Evolutionary conservation across 2,329 filamentous ascomycete genomes (phyloP), one percentile per base, ranked within the genome.

Genomic region (Sclerotinia subarctica): DNA sequence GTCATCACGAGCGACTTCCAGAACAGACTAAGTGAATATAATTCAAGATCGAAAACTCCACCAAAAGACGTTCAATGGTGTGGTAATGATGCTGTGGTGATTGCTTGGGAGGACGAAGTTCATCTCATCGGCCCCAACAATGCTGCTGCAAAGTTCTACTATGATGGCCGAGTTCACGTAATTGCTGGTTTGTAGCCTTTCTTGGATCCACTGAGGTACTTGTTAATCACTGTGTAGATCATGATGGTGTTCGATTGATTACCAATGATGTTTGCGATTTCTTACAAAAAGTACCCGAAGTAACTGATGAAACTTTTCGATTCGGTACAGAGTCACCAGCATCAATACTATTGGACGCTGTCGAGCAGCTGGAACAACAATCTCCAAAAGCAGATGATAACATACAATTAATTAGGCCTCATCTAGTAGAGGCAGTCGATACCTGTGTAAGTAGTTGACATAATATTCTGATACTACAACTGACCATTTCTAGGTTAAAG

Each of bases 341-440:
- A 4, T 94, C 94, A 0, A 92, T 98, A n/a, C 82, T 99, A 2
- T 84, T 99, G 0, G 95, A 99, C 78, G 95, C 95, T 0, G 90
- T 96, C 2, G 91, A 93, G 66, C 90, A 97, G 74, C 84, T 99
- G 5, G 94, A 98, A 74, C 88, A 92, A 71, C 93, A 97, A 77
- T 98, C 94, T 0, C 94, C 95, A 1, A 98, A 97, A 79, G 95
- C 95, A 10, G 95, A 99, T 75, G 95, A 99, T 75, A 94, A 97
- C 72, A 97, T 99, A 68, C 95, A 98, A 76, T 86, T 97, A 2
- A 99, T 99, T 74, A 87, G 93, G 54, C 85, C 91, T 0, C 93
- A 90, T 73, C 85, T 99, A 3, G 93, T 93, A 2, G 94, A 97
- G 77, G 95, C 95, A 2, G 94, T 99, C 0, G 94, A 97, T 78